Conservation (phyloP, 495 filamentous ascomycete species). For the Bryoglossum gracile region DNA sequence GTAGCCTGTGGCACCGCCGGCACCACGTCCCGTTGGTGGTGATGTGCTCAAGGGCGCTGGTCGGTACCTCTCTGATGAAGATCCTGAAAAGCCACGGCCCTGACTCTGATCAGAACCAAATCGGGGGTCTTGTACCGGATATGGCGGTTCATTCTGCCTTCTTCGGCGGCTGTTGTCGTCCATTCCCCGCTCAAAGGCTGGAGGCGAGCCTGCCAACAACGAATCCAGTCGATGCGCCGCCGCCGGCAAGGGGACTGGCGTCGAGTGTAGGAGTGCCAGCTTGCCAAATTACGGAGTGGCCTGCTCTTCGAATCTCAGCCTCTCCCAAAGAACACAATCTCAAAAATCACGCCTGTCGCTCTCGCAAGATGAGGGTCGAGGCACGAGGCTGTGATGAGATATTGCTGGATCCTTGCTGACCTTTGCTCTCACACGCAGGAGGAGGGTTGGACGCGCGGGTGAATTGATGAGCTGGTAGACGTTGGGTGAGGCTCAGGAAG, state of each 20-base stretch:
- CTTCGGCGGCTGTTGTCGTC: conserved; percentile 56
- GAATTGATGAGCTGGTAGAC: no score
- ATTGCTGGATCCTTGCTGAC: conserved; percentile 8
- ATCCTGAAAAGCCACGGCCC: conserved; percentile 33
- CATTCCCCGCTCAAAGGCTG: conserved; percentile 51
- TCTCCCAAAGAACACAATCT: background rate
- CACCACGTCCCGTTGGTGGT: conserved; percentile 19
- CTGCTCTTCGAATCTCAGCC: background rate
- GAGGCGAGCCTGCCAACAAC: conserved; percentile 35
- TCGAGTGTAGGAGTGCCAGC: conserved; percentile 51
- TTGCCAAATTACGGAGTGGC: conserved; percentile 32
- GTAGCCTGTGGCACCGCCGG: conserved; percentile 43
- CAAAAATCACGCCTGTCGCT: background rate
- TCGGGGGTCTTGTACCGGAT: conserved; percentile 32
- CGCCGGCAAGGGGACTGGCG: conserved; percentile 51
- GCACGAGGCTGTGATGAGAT: background rate
- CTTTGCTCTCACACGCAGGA: background rate
- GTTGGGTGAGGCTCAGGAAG: background rate
- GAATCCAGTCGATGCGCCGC: conserved; percentile 44
- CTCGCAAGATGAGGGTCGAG: background rate
- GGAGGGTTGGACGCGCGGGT: no score
- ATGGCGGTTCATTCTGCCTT: conserved; percentile 62
- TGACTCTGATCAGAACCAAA: conserved; percentile 36
- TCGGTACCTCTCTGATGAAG: conserved; percentile 41
- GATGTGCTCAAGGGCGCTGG: conserved; percentile 38